Conservation (phyloP, 257 asterid genomes). For the Solanum medicagineum region DNA sequence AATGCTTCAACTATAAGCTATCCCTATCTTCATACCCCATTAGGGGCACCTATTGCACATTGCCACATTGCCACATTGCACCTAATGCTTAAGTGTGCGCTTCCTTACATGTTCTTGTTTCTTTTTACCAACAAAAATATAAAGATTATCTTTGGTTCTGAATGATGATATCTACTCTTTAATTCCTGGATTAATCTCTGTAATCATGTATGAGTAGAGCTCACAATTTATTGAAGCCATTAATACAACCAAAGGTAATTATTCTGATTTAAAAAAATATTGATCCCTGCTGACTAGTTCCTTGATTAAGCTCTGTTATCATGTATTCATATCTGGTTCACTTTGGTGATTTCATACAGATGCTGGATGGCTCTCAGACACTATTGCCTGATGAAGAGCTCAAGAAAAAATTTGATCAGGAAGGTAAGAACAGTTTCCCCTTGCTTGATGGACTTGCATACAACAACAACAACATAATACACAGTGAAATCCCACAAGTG, state of each 20-base stretch:
- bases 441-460: background rate
- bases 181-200: background rate
- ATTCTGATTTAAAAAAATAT: background rate
- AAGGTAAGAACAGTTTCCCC: constrained; percentile 38
- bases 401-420: constrained; percentile 56
- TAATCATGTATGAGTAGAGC: background rate
- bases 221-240: background rate
- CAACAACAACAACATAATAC: too few species aligned
- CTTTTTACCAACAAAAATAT: background rate
- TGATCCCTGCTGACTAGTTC: background rate
- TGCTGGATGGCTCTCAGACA: constrained; percentile 73
- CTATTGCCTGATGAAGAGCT: constrained; percentile 76
- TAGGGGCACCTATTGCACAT: background rate
- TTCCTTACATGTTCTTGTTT: background rate
- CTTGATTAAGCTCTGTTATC: background rate
- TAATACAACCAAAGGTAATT: background rate
- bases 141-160: background rate
- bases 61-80: background rate
- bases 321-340: background rate
- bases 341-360: constrained; percentile 29
- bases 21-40: background rate
- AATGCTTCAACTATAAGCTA: background rate
- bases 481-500: too few species aligned
- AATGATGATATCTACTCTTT: background rate
- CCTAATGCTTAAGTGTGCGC: background rate